A percentile compares a stretch with the other conserved stretches of the same genome.
phyloP scores from a whole-genome alignment of 352 stramenopile genomes.

The Globisporangium rhizosaccharum region DNA sequence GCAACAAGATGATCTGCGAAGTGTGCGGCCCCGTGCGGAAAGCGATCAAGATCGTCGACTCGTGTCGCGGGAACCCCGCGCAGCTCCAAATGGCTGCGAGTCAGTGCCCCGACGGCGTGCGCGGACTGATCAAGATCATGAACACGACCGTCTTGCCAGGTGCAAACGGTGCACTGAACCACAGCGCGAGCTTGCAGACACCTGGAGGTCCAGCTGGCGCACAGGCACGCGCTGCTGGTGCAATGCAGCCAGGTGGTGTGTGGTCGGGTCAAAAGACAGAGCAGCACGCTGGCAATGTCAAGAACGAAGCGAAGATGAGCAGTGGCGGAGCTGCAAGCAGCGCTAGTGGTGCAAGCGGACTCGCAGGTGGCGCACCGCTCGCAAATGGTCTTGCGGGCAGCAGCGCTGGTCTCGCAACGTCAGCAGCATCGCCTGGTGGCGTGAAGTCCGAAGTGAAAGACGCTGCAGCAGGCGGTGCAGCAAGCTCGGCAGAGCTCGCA shows the following conservation, averaged over 20 bases:
- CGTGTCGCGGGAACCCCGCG: constrained; percentile 61
- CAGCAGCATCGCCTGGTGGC: neutral
- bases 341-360: neutral
- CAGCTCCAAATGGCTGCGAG: constrained; percentile 67
- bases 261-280: constrained; percentile 4
- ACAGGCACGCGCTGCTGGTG: constrained; percentile 3
- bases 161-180: constrained; percentile 19
- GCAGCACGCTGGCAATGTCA: constrained; percentile 6
- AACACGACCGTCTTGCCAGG: constrained; percentile 51
- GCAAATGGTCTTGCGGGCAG: neutral
- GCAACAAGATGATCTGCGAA: constrained; percentile 89
- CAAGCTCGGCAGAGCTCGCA: neutral
- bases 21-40: constrained; percentile 84
- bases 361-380: neutral
- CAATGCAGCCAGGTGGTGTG: constrained; percentile 3
- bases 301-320: constrained; percentile 13
- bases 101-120: constrained; percentile 70
- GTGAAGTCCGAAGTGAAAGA: constrained; percentile 13
- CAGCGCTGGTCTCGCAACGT: neutral
- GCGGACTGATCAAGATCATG: constrained; percentile 86
- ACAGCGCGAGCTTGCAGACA: constrained; percentile 11
- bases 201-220: neutral
- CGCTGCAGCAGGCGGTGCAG: neutral
- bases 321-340: constrained; percentile 1
- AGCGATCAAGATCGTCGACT: constrained; percentile 86